Evolutionary conservation across 768 basidiomycete genomes (phyloP).

Genomic region (Mycena vulgaris): DNA sequence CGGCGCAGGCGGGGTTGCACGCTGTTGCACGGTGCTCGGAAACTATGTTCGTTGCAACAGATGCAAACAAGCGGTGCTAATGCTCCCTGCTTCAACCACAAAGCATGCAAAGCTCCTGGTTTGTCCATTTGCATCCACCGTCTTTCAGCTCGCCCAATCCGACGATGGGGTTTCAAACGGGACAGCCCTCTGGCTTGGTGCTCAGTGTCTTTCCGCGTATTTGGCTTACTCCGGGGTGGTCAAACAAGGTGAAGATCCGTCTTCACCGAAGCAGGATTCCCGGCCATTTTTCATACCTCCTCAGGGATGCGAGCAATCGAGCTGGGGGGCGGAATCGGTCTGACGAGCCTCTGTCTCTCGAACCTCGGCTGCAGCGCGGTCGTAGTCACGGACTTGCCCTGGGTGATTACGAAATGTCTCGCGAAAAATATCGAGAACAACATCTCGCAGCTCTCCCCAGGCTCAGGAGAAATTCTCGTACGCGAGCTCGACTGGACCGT

Average conservation of each 20-base stretch:
- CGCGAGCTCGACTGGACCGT: conserved; percentile 82
- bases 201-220: conserved; percentile 80
- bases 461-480: conserved; percentile 67
- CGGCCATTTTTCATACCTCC: not conserved
- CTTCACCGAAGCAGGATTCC: too few relatives aligned
- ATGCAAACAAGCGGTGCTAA: conserved; percentile 44
- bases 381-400: conserved; percentile 80
- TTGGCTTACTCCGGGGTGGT: conserved; percentile 55
- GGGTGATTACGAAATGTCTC: conserved; percentile 77
- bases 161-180: conserved; percentile 81
- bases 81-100: conserved; percentile 72
- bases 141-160: conserved; percentile 69
- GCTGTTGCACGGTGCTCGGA: not conserved
- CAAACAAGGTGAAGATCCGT: conserved; percentile 13
- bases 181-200: conserved; percentile 88
- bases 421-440: conserved; percentile 73
- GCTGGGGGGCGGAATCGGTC: conserved; percentile 87
- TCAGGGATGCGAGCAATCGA: conserved; percentile 70
- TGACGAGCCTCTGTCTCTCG: conserved; percentile 55
- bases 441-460: conserved; percentile 46
- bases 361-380: conserved; percentile 75
- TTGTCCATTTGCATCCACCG: conserved; percentile 53
- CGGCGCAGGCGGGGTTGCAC: not conserved
- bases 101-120: conserved; percentile 71
- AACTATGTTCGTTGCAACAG: conserved; percentile 43